Conservation (phyloP, 2,329 filamentous ascomycete genomes). For the Penicillium sp. region DNA sequence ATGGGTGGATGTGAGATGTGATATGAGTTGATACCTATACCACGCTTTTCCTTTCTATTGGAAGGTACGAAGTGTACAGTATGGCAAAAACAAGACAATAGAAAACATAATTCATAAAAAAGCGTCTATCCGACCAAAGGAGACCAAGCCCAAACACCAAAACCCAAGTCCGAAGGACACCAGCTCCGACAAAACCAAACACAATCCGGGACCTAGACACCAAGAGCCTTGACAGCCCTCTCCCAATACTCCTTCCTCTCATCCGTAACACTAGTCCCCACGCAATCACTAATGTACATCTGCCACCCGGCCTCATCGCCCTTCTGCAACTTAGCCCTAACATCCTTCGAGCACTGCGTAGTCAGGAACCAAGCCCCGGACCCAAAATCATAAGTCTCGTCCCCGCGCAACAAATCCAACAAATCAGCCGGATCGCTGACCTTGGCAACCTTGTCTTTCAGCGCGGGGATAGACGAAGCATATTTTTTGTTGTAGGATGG, state of each 20-base stretch:
- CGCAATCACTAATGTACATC: constrained; percentile 54
- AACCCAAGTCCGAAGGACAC: constrained; percentile 6
- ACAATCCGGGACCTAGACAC: constrained; percentile 12
- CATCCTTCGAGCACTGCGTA: constrained; percentile 51
- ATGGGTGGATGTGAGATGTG: background rate
- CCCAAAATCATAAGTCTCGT: constrained; percentile 55
- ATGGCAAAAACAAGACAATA: background rate
- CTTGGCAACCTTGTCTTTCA: constrained; percentile 37
- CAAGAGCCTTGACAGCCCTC: constrained; percentile 46
- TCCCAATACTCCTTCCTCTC: constrained; percentile 52
- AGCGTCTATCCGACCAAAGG: background rate
- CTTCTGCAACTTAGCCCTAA: constrained; percentile 46
- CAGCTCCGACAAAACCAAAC: constrained; percentile 5
- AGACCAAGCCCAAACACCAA: background rate
- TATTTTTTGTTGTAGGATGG: constrained; percentile 57
- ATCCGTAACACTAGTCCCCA: constrained; percentile 49
- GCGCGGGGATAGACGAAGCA: constrained; percentile 47
- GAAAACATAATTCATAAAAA: background rate
- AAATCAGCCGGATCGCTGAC: constrained; percentile 45
- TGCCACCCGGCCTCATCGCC: constrained; percentile 52
- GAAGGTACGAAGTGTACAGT: background rate
- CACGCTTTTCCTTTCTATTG: too few species aligned
- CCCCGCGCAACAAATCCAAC: constrained; percentile 50
- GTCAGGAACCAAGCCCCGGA: constrained; percentile 62
- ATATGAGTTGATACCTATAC: constrained; percentile 1